phyloP scores from a whole-genome alignment of 1,284 basidiomycete genomes.

The Ceratobasidium sp. region DNA sequence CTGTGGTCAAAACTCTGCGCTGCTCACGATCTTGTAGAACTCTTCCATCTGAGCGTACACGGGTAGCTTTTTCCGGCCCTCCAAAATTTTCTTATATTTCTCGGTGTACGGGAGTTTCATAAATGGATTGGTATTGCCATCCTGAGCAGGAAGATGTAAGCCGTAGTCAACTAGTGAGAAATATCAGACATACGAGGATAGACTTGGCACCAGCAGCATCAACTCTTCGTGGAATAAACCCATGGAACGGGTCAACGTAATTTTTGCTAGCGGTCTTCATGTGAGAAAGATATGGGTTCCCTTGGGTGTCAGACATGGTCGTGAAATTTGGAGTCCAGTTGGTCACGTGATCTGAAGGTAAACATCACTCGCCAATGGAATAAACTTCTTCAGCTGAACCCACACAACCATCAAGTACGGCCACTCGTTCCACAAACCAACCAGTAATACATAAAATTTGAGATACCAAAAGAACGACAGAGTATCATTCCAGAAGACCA shows the following conservation, averaged over 20 bases:
- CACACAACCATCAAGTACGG: no score
- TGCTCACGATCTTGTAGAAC: slow-evolving; percentile 81
- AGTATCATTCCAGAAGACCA: no score
- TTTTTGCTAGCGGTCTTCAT: background rate
- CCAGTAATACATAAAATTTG: no score
- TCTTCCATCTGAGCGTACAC: slow-evolving; percentile 95
- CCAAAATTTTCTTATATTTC: slow-evolving; percentile 89
- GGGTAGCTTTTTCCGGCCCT: slow-evolving; percentile 86
- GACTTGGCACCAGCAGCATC: slow-evolving; percentile 73
- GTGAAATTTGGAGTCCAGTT: slow-evolving; percentile 15
- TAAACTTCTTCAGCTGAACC: no score
- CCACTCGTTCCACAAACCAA: no score
- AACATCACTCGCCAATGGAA: no score
- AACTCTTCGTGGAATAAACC: slow-evolving; percentile 83
- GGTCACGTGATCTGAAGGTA: slow-evolving; percentile 30
- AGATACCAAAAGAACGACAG: no score
- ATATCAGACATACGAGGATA: slow-evolving; percentile 68
- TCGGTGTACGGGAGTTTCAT: slow-evolving; percentile 79
- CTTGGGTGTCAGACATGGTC: slow-evolving; percentile 32
- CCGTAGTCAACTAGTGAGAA: background rate
- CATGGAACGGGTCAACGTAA: slow-evolving; percentile 69
- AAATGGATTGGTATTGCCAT: slow-evolving; percentile 90
- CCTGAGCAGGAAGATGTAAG: slow-evolving; percentile 54
- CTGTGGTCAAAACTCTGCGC: slow-evolving; percentile 21
- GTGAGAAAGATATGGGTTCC: slow-evolving; percentile 30